A percentile compares a stretch with the other conserved stretches of the same genome.
Conservation (phyloP, 164 flowering plant genomes). For the Protea cynaroides region DNA sequence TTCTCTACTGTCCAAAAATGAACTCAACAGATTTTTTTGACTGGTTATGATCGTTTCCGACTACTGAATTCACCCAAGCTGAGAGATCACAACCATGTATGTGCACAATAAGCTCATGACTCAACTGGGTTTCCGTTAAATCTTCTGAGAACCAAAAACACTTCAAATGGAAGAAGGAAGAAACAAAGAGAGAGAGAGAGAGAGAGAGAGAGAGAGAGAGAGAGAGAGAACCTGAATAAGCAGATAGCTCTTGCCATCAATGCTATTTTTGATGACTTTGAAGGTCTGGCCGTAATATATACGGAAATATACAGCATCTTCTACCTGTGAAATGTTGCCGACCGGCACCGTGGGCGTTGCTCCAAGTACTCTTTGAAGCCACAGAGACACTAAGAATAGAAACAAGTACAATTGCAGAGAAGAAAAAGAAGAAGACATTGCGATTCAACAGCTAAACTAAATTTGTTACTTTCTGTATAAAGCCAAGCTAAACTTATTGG, state of each 20-base stretch:
- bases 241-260: slow-evolving; percentile 86
- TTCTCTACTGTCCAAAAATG: too few relatives aligned
- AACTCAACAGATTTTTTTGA: too few relatives aligned
- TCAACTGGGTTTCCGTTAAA: neutral
- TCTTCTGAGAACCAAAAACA: too few relatives aligned
- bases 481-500: too few relatives aligned
- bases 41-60: too few relatives aligned
- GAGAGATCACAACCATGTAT: neutral
- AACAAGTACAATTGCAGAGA: neutral
- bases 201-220: neutral
- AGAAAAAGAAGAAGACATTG: neutral
- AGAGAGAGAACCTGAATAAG: slow-evolving; percentile 66
- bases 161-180: neutral
- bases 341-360: slow-evolving; percentile 24
- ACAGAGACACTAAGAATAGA: neutral
- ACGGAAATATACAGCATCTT: slow-evolving; percentile 64
- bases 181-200: neutral
- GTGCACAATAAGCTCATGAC: neutral
- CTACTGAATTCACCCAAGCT: too few relatives aligned
- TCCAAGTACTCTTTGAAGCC: slow-evolving; percentile 7
- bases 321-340: slow-evolving; percentile 56
- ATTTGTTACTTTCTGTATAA: too few relatives aligned
- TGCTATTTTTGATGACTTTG: slow-evolving; percentile 85
- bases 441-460: too few relatives aligned
- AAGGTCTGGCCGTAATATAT: slow-evolving; percentile 88